Base-by-base conservation (phyloP, 2,329 filamentous ascomycete species). In the Ustulina deusta region DNA sequence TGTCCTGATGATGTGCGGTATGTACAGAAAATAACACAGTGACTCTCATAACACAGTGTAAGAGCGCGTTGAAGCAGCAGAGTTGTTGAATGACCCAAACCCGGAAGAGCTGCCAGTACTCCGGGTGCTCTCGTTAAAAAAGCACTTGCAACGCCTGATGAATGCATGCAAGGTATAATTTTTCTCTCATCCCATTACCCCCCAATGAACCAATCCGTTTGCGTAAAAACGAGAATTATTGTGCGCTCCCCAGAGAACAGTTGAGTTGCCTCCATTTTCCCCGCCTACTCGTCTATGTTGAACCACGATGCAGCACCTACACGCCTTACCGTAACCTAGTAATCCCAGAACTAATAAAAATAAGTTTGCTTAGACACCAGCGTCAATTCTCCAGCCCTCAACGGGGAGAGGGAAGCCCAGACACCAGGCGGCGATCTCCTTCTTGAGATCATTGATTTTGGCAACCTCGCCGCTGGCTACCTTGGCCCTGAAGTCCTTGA, bases 401-500 rank as follows among this genome's bases (percentile, higher is more conserved):
- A 97, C 90, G 69, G 96, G 96, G 70, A 99, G 91, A 78, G 96
- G 96, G 92, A 97, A 99, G 74, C 88, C 89, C 79, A 87, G 87
- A 79, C 93, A 93, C 95, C 95, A 99, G 56, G 84, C 83, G 54
- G 93, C 86, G 80, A 99, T 94, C 87, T 98, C 95, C 85, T 93
- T 91, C 85, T 90, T 92, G 80, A 97, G 87, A 74, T 87, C 88
- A 80, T 92, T 90, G 83, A 99, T 95, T 85, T 94, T 92, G 69
- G 88, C 82, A 56, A 97, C 86, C 78, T 91, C 88, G 72, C 93
- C 94, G 74, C 86, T 84, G 66, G 92, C 89, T 70, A 97, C 93
- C 88, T 93, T 95, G 80, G 89, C 90, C 88, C 95, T 97, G 91
- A 99, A 98, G 87, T 99, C 96, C 90, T 98, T 98, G 82, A 97